Evolutionary conservation across 78 protist genomes (phyloP).

Genomic region (Speleostelium caveatum): DNA sequence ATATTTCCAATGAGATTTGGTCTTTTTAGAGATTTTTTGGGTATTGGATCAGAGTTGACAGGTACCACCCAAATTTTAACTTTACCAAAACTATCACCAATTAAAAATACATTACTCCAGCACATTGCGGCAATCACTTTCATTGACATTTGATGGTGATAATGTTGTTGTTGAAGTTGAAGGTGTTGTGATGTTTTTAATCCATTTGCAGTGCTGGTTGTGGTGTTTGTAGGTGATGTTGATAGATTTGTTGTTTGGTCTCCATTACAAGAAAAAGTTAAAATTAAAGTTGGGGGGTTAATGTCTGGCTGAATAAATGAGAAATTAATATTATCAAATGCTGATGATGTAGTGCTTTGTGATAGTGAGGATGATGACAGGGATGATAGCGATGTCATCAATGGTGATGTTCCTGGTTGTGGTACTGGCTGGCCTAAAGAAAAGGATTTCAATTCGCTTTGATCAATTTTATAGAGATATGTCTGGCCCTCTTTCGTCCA

Average conservation of each 20-base stretch:
- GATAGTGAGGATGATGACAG: slow-evolving; percentile 7
- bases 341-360: background rate
- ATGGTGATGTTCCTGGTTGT: slow-evolving; percentile 61
- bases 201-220: background rate
- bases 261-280: background rate
- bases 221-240: background rate
- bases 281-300: background rate
- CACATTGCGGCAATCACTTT: slow-evolving; percentile 67
- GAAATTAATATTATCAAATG: slow-evolving; percentile 15
- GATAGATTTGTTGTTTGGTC: background rate
- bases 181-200: background rate
- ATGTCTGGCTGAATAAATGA: background rate
- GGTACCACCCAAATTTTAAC: slow-evolving; percentile 73
- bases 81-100: slow-evolving; percentile 61
- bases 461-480: slow-evolving; percentile 43
- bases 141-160: background rate
- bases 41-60: background rate
- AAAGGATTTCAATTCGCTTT: slow-evolving; percentile 19
- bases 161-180: background rate
- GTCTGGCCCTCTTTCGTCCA: slow-evolving; percentile 64
- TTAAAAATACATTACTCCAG: slow-evolving; percentile 64
- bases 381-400: background rate
- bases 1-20: slow-evolving; percentile 60
- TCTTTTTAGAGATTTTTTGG: slow-evolving; percentile 15
- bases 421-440: slow-evolving; percentile 67